These are phyloP conservation scores for Monosporascus sp. DNA, from an alignment of 2,329 filamentous ascomycete species.

Conservation along the genomic window DNA sequence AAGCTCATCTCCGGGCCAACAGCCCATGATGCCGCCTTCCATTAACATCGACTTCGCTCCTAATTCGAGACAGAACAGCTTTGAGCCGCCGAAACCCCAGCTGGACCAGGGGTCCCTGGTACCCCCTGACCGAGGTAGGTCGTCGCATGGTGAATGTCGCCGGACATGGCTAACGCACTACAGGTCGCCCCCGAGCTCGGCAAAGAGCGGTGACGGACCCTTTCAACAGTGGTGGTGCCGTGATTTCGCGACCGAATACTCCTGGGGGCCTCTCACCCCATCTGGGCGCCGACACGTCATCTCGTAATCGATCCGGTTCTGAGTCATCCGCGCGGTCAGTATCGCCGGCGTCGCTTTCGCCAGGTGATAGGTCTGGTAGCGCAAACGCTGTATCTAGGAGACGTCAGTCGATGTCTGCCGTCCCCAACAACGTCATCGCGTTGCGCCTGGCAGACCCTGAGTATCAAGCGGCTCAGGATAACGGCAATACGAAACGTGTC, in stretches of 20 bases:
- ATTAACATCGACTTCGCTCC: slow-evolving; percentile 94
- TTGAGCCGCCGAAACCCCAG: slow-evolving; percentile 61
- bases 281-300: slow-evolving; percentile 38
- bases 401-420: slow-evolving; percentile 60
- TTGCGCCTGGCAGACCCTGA: slow-evolving; percentile 85
- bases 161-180: slow-evolving; percentile 14
- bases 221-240: slow-evolving; percentile 43
- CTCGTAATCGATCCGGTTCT: slow-evolving; percentile 38
- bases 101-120: slow-evolving; percentile 74
- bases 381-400: slow-evolving; percentile 40
- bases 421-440: slow-evolving; percentile 67
- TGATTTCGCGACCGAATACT: slow-evolving; percentile 34
- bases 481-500: slow-evolving; percentile 67
- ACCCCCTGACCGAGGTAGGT: slow-evolving; percentile 65
- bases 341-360: slow-evolving; percentile 50
- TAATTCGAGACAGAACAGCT: slow-evolving; percentile 59
- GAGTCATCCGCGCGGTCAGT: slow-evolving; percentile 28
- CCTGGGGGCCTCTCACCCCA: slow-evolving; percentile 46
- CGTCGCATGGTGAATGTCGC: slow-evolving; percentile 3
- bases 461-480: slow-evolving; percentile 61
- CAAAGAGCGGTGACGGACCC: slow-evolving; percentile 57
- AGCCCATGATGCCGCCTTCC: slow-evolving; percentile 82
- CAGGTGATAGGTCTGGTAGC: slow-evolving; percentile 48
- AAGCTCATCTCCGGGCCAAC: slow-evolving; percentile 47
- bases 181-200: slow-evolving; percentile 44